Percentiles rank a stretch among this genome's conserved stretches.
These are phyloP conservation scores for Diversispora epigaea DNA, from an alignment of 192 early-diverging fungal species.

Conservation along the genomic window DNA sequence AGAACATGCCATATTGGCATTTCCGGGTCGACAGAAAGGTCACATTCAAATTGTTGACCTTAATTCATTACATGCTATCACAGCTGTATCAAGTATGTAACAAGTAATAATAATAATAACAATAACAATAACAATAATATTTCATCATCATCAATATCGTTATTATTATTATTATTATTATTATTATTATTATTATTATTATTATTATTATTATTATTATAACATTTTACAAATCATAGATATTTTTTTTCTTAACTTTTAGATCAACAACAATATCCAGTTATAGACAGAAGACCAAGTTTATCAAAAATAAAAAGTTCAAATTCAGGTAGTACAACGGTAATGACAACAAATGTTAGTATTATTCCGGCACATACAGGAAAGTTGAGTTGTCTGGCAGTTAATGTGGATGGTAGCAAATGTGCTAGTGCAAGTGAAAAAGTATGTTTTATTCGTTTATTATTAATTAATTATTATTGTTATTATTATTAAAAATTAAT, in stretches of 20 bases:
- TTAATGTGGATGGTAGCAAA: constrained; percentile 74
- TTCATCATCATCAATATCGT: neutral
- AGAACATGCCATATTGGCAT: constrained; percentile 73
- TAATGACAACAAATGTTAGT: constrained; percentile 58
- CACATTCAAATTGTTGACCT: constrained; percentile 86
- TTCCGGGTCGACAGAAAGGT: constrained; percentile 78
- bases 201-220: neutral
- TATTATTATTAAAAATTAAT: neutral
- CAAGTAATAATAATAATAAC: too few relatives aligned
- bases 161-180: neutral
- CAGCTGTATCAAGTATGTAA: constrained; percentile 31
- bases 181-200: neutral
- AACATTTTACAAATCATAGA: constrained; percentile 12
- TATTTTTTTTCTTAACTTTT: constrained; percentile 32
- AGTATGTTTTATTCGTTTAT: constrained; percentile 12
- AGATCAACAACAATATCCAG: constrained; percentile 44
- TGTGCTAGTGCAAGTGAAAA: constrained; percentile 85
- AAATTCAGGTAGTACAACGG: constrained; percentile 42
- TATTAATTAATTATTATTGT: neutral
- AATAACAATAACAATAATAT: neutral
- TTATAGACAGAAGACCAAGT: constrained; percentile 18
- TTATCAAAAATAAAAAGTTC: neutral
- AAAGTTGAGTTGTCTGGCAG: constrained; percentile 71
- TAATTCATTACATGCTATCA: constrained; percentile 50
- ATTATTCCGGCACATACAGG: constrained; percentile 85